These are phyloP conservation scores for Pezicula radicicola DNA, from an alignment of 2,329 filamentous ascomycete species.

Conservation along the genomic window DNA sequence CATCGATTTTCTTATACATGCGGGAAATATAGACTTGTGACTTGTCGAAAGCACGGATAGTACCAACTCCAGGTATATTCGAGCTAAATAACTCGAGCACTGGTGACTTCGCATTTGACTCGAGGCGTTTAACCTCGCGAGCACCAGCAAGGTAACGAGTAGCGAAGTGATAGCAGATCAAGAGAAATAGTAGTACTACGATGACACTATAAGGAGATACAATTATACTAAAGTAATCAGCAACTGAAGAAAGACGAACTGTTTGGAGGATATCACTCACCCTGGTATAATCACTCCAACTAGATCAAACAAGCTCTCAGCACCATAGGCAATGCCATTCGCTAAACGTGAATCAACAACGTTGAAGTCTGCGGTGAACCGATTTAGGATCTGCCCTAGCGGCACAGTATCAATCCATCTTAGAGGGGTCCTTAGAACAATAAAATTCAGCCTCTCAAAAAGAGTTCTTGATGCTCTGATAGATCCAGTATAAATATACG, in stretches of 20 bases:
- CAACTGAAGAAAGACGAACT: constrained; percentile 30
- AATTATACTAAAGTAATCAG: constrained; percentile 41
- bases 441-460: constrained; percentile 64
- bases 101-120: constrained; percentile 73
- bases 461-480: constrained; percentile 66
- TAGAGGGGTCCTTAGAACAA: constrained; percentile 69
- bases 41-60: constrained; percentile 75
- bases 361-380: constrained; percentile 76
- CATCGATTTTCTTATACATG: constrained; percentile 69
- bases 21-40: constrained; percentile 60
- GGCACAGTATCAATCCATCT: constrained; percentile 80
- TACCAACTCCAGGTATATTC: constrained; percentile 67
- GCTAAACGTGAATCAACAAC: constrained; percentile 67
- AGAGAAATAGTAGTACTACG: constrained; percentile 55
- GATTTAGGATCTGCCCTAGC: constrained; percentile 71
- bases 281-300: constrained; percentile 64
- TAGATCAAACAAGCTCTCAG: constrained; percentile 57
- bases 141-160: constrained; percentile 64
- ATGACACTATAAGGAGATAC: constrained; percentile 66
- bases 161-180: constrained; percentile 55
- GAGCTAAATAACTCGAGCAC: constrained; percentile 79
- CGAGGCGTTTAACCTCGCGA: constrained; percentile 72
- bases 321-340: constrained; percentile 57
- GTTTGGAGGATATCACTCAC: constrained; percentile 53
- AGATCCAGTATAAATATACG: constrained; percentile 54